These are phyloP conservation scores for Paraglomus occultum DNA, from an alignment of 192 early-diverging fungal genomes.

Conservation along the genomic window DNA sequence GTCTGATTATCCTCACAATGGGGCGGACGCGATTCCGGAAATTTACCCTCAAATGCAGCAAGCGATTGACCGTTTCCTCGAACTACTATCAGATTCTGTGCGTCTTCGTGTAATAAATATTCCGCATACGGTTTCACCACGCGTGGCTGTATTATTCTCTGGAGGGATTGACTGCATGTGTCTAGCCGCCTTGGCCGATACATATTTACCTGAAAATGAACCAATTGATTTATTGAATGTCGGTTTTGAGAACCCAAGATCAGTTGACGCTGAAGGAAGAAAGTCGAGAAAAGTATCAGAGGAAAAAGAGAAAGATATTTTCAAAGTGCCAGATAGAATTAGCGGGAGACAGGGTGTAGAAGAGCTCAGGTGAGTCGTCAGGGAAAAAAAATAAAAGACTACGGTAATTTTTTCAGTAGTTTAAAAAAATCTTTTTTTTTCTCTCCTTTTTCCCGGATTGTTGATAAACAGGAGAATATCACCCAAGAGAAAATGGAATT, in stretches of 20 bases:
- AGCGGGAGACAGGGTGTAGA: conserved; percentile 62
- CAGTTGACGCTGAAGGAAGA: conserved; percentile 45
- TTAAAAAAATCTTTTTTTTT: neutral
- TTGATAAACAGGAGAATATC: conserved; percentile 56
- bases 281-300: conserved; percentile 9
- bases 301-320: conserved; percentile 33
- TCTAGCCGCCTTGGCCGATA: conserved; percentile 79
- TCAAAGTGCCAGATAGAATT: conserved; percentile 80
- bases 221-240: conserved; percentile 94
- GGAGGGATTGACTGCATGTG: conserved; percentile 93
- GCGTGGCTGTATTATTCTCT: conserved; percentile 84
- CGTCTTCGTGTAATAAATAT: conserved; percentile 46
- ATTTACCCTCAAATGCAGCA: conserved; percentile 41
- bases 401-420: neutral
- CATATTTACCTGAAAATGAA: conserved; percentile 64
- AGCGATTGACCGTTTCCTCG: conserved; percentile 40
- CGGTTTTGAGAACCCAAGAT: conserved; percentile 89
- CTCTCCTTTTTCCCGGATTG: neutral
- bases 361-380: conserved; percentile 39
- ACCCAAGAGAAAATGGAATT: conserved; percentile 79
- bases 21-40: neutral
- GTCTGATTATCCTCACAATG: conserved; percentile 33
- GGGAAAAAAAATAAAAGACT: too few species aligned
- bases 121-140: conserved; percentile 43
- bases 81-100: conserved; percentile 47